Conservation (phyloP, 2,329 filamentous ascomycete genomes). For the Penicillium olsonii region DNA sequence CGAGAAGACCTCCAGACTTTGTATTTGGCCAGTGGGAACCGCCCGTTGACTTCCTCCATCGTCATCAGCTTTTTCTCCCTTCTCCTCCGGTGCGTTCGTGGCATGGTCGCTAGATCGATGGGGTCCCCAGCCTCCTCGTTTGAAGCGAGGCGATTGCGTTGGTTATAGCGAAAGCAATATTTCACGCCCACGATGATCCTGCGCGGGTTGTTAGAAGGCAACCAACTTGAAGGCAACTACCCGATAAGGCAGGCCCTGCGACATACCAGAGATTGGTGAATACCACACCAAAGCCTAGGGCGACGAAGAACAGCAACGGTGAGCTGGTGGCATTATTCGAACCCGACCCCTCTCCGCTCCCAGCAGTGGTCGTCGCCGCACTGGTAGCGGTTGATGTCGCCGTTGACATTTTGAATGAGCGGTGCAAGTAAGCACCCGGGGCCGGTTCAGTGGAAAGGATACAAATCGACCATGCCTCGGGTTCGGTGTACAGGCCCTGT, state of each 20-base stretch:
- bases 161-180: conserved; percentile 98
- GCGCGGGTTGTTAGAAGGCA: conserved; percentile 15
- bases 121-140: conserved; percentile 79
- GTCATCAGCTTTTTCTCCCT: conserved; percentile 98
- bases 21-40: conserved; percentile 95
- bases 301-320: conserved; percentile 87
- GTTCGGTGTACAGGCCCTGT: conserved; percentile 8
- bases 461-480: conserved; percentile 6
- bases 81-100: conserved; percentile 78
- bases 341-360: conserved; percentile 34
- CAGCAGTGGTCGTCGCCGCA: conserved; percentile 30
- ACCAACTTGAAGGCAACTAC: neutral
- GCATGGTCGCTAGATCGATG: conserved; percentile 84
- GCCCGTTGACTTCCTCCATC: conserved; percentile 97
- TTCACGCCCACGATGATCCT: conserved; percentile 99
- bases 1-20: conserved; percentile 88
- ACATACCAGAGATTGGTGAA: conserved; percentile 97
- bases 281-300: conserved; percentile 93
- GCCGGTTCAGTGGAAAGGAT: neutral
- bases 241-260: neutral
- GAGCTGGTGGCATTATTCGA: conserved; percentile 62
- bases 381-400: conserved; percentile 28
- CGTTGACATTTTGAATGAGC: conserved; percentile 27
- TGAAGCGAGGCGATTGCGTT: conserved; percentile 79
- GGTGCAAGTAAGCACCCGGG: neutral